Evolutionary conservation across 2,329 filamentous ascomycete species (phyloP), one percentile per base, ranked within the genome.

Genomic region (Alternaria viburni): DNA sequence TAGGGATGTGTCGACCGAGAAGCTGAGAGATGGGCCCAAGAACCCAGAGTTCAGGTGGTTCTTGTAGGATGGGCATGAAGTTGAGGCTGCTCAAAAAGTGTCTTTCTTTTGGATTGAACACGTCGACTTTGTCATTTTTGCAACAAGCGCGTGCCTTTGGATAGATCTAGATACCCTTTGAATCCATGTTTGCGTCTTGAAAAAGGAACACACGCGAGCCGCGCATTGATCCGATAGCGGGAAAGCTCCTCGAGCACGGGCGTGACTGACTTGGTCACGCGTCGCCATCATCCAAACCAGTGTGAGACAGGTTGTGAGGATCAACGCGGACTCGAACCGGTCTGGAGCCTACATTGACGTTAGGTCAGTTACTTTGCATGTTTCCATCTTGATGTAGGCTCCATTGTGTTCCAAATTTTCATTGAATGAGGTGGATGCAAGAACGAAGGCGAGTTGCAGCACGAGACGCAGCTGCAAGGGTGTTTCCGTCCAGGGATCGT

Each of bases 21-120:
- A 76, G 61, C 59, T 84, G 72, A 79, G 77, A 59, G 82, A 84
- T 65, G 83, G 82, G 4, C 83, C 82, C 13, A 74, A 67, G 52
- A 78, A 70, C 54, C 71, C 73, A 9, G 82, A 83, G 21, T 85
- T 84, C 60, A 77, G 83, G 62, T 85, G 83, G 83, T 80, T 80
- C 46, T 66, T 78, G 69, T 78, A 69, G 44, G 56, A 47, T 13
- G 7, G 5, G 32, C 10, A n/a, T 11, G 47, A 25, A 12, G 9
- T 26, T 25, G 7, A 11, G 17, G 25, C 25, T 23, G 30, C 41
- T 54, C 10, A 23, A 25, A 9, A n/a, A 23, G 30, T 23, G 7
- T 36, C 9, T 13, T 52, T 52, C 6, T 15, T 43, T 19, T 26
- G 21, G 28, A 28, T 36, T 11, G 17, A 36, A 52, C 12, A 23